Conservation (phyloP, 2,329 filamentous ascomycete species). For the Exophiala phaeomuriformis region DNA sequence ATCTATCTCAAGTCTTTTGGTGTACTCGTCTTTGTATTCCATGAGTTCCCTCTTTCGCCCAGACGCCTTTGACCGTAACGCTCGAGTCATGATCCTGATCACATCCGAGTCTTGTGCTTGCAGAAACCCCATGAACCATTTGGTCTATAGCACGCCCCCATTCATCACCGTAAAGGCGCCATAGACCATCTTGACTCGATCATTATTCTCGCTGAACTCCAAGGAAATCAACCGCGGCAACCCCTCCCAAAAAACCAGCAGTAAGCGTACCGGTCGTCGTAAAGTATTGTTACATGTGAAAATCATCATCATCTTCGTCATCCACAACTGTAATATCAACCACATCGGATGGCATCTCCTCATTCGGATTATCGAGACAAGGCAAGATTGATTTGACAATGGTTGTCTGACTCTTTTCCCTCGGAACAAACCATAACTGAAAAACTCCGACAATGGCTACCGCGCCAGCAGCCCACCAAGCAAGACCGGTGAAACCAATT, state of each 20-base stretch:
- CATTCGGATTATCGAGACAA: constrained; percentile 24
- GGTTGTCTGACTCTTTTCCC: constrained; percentile 40
- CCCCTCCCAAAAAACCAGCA: no score
- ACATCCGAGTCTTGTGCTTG: no score
- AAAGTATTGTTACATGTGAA: background rate
- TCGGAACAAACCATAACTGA: constrained; percentile 51
- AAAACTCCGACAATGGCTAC: constrained; percentile 50
- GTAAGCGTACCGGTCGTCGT: background rate
- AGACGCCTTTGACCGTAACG: background rate
- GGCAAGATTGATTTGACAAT: constrained; percentile 34
- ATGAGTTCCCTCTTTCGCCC: background rate
- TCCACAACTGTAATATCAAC: constrained; percentile 25
- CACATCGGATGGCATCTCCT: constrained; percentile 19
- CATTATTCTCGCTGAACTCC: background rate
- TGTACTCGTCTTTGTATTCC: no score
- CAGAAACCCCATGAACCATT: no score
- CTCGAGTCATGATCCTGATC: background rate
- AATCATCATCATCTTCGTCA: constrained; percentile 1
- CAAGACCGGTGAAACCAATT: constrained; percentile 52
- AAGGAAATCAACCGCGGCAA: background rate
- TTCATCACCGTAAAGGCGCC: no score
- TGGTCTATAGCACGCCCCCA: no score
- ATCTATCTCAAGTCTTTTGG: no score
- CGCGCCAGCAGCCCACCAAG: constrained; percentile 54
- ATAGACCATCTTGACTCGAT: no score